Evolutionary conservation across 176 grass and related monocot genomes (phyloP).

Genomic region (Carex kokanica): DNA sequence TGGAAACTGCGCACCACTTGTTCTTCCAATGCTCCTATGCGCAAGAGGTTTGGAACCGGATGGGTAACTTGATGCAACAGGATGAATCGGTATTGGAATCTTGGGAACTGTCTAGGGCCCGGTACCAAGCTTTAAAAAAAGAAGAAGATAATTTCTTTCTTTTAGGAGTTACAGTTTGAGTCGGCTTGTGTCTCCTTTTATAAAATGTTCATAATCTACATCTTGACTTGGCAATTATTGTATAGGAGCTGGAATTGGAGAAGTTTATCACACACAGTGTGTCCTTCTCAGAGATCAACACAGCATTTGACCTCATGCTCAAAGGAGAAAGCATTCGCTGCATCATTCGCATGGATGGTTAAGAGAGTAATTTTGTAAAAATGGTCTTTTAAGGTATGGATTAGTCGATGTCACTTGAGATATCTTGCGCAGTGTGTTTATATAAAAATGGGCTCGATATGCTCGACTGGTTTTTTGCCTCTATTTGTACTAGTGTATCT

Average conservation of each 20-base stretch:
- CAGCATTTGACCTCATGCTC: constrained; percentile 83
- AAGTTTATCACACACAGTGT: constrained; percentile 93
- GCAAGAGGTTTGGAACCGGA: too few species aligned
- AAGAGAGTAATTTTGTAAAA: constrained; percentile 6
- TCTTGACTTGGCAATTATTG: too few species aligned
- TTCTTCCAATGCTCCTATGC: too few species aligned
- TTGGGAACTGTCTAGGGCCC: too few species aligned
- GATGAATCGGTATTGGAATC: too few species aligned
- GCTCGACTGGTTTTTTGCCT: background rate
- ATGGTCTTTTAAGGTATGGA: background rate
- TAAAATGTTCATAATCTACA: too few species aligned
- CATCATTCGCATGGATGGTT: constrained; percentile 76
- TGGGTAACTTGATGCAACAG: too few species aligned
- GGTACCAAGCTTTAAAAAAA: too few species aligned
- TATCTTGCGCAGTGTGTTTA: background rate
- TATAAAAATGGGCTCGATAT: background rate
- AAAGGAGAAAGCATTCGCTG: constrained; percentile 83
- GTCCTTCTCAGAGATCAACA: constrained; percentile 83
- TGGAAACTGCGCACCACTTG: too few species aligned
- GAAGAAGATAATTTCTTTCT: too few species aligned
- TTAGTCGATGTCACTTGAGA: background rate
- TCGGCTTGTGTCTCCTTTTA: too few species aligned
- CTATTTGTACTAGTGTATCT: background rate
- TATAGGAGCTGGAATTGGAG: constrained; percentile 66
- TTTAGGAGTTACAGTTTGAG: too few species aligned